Percentiles rank a stretch among this genome's conserved stretches.
These are phyloP conservation scores for Boletus huronensis DNA, from an alignment of 768 basidiomycete genomes.

Conservation along the genomic window DNA sequence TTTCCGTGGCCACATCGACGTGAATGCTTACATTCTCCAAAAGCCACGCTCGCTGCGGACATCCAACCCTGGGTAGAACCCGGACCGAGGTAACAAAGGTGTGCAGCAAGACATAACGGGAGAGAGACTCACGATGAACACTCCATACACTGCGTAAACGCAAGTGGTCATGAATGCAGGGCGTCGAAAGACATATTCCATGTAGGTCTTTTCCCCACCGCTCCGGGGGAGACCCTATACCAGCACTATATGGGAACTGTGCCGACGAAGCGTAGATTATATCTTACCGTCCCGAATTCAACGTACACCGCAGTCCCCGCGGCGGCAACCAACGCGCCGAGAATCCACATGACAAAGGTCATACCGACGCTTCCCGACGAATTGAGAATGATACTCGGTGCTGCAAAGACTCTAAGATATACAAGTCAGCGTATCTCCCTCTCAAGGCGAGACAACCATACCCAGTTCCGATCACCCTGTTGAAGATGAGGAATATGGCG, in stretches of 20 bases:
- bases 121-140: slow-evolving; percentile 48
- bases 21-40: slow-evolving; percentile 62
- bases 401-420: slow-evolving; percentile 58
- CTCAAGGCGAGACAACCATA: slow-evolving; percentile 20
- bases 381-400: slow-evolving; percentile 63
- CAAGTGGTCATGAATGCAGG: slow-evolving; percentile 63
- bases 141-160: slow-evolving; percentile 51
- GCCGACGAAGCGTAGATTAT: neutral
- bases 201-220: slow-evolving; percentile 75
- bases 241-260: neutral
- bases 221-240: slow-evolving; percentile 61
- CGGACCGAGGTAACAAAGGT: neutral
- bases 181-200: slow-evolving; percentile 64
- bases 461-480: slow-evolving; percentile 75
- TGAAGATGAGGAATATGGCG: slow-evolving; percentile 67
- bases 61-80: slow-evolving; percentile 46
- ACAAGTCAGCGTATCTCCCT: neutral
- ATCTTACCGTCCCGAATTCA: slow-evolving; percentile 66
- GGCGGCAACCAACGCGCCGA: slow-evolving; percentile 61
- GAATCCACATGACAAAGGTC: slow-evolving; percentile 64
- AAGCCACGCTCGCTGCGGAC: slow-evolving; percentile 59
- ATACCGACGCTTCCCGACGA: slow-evolving; percentile 70
- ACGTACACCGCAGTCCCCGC: slow-evolving; percentile 69
- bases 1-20: neutral
- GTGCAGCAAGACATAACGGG: neutral